Conservation (phyloP, 306 rosid genomes). For the Dryas drummondii region DNA sequence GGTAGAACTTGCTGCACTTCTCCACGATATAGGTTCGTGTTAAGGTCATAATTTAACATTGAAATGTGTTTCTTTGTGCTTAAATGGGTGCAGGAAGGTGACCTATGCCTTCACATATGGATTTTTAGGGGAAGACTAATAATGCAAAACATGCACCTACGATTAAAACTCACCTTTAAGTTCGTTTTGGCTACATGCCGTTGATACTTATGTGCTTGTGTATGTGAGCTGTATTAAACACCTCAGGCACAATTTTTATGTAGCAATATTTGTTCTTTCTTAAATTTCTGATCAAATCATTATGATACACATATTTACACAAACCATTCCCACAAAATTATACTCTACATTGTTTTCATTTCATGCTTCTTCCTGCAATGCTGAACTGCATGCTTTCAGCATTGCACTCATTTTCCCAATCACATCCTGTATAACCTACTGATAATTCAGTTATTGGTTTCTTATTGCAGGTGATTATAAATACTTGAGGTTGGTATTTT, state of each 20-base stretch:
- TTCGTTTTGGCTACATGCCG: not conserved
- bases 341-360: not conserved
- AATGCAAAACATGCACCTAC: not conserved
- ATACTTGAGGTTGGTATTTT: slow-evolving; percentile 63
- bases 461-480: slow-evolving; percentile 73
- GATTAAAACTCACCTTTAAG: not conserved
- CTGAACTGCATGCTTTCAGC: slow-evolving; percentile 9
- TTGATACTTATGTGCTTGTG: not conserved
- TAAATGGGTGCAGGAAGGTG: not conserved
- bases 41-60: not conserved
- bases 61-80: not conserved
- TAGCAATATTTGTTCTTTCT: no score
- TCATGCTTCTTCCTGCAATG: not conserved
- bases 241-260: not conserved
- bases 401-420: not conserved
- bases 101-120: not conserved
- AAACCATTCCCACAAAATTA: not conserved
- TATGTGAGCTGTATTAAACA: not conserved
- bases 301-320: no score
- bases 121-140: not conserved
- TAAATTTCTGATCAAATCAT: not conserved
- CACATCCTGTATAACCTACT: slow-evolving; percentile 13
- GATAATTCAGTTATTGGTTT: slow-evolving; percentile 2
- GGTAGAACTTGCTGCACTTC: slow-evolving; percentile 91
- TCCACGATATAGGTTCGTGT: slow-evolving; percentile 73